These are phyloP conservation scores for Eucalyptus brandiana DNA, from an alignment of 345 rosid species.

Conservation along the genomic window DNA sequence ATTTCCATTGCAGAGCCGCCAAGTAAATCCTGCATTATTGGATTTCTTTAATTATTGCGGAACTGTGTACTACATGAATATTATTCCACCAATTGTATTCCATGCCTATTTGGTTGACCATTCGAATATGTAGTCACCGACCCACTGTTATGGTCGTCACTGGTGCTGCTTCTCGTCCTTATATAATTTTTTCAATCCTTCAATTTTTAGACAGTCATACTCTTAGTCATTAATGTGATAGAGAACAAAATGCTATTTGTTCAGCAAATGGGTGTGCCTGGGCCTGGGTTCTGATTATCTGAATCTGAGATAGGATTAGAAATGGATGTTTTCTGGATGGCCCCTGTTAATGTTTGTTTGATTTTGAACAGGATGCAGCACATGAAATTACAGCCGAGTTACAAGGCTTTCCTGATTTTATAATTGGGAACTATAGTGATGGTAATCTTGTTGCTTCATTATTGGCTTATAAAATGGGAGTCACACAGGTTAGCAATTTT, in stretches of 20 bases:
- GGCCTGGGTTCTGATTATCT: neutral
- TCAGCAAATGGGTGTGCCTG: neutral
- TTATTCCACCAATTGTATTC: neutral
- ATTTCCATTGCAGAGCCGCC: neutral
- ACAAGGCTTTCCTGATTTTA: constrained; percentile 85
- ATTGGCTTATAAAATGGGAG: constrained; percentile 89
- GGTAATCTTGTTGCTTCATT: constrained; percentile 97
- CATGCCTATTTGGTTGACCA: neutral
- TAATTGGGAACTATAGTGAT: constrained; percentile 95
- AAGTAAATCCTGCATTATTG: neutral
- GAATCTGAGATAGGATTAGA: neutral
- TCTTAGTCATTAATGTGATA: neutral
- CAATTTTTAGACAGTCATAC: neutral
- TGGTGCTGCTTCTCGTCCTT: neutral
- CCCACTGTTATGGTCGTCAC: neutral
- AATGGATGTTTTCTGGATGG: neutral
- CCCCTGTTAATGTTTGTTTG: neutral
- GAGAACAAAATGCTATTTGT: neutral
- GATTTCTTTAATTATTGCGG: neutral
- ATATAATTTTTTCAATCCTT: neutral
- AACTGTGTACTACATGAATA: neutral
- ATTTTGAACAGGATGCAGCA: constrained; percentile 63
- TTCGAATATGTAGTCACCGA: neutral
- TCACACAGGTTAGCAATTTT: constrained; percentile 50
- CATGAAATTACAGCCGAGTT: constrained; percentile 81